These are phyloP conservation scores for Nitzschia palea DNA, from an alignment of 108 stramenopile genomes.

Conservation along the genomic window DNA sequence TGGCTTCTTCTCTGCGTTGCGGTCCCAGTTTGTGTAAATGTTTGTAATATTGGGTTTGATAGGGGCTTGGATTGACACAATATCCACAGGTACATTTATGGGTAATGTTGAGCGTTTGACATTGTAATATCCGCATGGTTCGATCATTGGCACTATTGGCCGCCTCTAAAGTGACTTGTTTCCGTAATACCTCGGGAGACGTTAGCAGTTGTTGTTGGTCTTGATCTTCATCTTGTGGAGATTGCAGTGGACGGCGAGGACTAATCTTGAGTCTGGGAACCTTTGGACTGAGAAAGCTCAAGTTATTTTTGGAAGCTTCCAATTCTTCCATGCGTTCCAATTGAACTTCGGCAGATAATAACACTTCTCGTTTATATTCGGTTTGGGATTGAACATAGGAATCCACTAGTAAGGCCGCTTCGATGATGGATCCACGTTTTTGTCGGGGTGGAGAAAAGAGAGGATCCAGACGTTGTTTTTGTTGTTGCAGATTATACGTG, in stretches of 20 bases:
- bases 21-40: neutral
- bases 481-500: neutral
- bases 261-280: neutral
- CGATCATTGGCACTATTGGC: slow-evolving; percentile 19
- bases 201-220: neutral
- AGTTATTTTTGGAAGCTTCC: neutral
- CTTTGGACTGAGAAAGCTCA: neutral
- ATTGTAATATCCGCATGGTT: slow-evolving; percentile 7
- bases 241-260: neutral
- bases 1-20: slow-evolving; percentile 5
- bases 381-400: neutral
- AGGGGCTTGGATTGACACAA: slow-evolving; percentile 34
- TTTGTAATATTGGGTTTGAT: slow-evolving; percentile 28
- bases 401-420: slow-evolving; percentile 1
- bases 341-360: slow-evolving; percentile 2
- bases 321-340: slow-evolving; percentile 4
- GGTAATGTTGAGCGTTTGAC: slow-evolving; percentile 21
- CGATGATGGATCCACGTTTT: neutral
- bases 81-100: slow-evolving; percentile 23
- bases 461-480: neutral
- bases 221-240: neutral
- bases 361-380: slow-evolving; percentile 1
- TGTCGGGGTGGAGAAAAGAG: neutral
- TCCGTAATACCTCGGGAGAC: neutral
- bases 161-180: slow-evolving; percentile 21